Base-by-base conservation (phyloP, 306 rosid genomes). In the Cucurbita ficifolia region DNA sequence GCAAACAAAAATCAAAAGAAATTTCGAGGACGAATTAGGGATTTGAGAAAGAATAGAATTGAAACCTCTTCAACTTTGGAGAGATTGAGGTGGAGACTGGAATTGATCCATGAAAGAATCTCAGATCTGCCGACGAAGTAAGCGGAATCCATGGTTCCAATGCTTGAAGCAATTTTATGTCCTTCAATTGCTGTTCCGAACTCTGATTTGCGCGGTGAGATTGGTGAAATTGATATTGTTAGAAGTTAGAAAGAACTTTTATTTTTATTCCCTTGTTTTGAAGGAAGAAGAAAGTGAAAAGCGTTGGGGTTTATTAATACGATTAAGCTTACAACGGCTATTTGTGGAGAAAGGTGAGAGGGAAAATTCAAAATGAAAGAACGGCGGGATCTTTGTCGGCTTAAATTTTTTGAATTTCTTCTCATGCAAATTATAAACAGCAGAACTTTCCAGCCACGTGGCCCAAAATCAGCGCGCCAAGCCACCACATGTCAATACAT, bases 71-170 rank as follows among this genome's bases (percentile, higher is more conserved):
- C 97, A 57, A 94, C 97, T 87, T 90, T 94, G 72, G 89, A 80
- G 82, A 93, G 92, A 75, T 72, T 88, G 78, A 93, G 96, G 80
- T 93, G 94, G 45, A 94, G 98, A 10, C 92, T 80, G 58, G 95
- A 86, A 80, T 90, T 90, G 74, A 94, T 94, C 98, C 98, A 94
- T 16, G 96, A 63, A 21, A 94, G 78, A 72, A 94, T 94, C 88
- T 90, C 98, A 70, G 95, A 89, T 83, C 98, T 83, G 12, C 97
- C 98, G 0, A 94, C 97, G 81, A 94, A 94, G 81, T 94, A 94
- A 12, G 98, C 98, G 1, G 84, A 61, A 83, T 94, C 98, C 98
- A 94, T 94, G 78, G 86, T 89, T 5, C 98, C 97, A 5, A 90
- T 94, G 29, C 85, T 89, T 33, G 96, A 89, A 36, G 96, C 98